These are phyloP conservation scores for Ceratocystis ficicola DNA, from an alignment of 2,329 filamentous ascomycete species.

Conservation along the genomic window DNA sequence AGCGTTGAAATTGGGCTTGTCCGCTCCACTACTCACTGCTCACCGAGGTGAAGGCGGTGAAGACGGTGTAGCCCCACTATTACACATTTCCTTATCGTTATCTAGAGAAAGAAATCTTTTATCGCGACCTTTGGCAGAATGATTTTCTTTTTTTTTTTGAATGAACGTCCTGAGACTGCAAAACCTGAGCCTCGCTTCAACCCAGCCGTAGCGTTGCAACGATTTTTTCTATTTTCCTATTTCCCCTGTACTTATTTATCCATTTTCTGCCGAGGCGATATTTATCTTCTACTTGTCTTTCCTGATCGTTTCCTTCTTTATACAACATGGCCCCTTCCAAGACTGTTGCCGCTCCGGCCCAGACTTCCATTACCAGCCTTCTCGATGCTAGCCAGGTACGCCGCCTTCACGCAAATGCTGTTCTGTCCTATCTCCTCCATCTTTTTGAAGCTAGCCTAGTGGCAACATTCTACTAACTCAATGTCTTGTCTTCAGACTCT, in stretches of 20 bases:
- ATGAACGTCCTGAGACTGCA: not conserved
- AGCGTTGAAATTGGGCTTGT: not conserved
- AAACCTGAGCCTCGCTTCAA: conserved; percentile 4
- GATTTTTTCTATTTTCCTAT: conserved; percentile 3
- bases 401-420: not conserved
- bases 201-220: not conserved
- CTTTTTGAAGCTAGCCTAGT: not conserved
- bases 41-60: conserved; percentile 16
- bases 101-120: conserved; percentile 22
- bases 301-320: conserved; percentile 4
- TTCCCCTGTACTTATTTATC: not conserved
- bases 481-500: conserved; percentile 35
- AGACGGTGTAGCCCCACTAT: conserved; percentile 14
- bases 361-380: conserved; percentile 7
- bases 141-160: conserved; percentile 19
- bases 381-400: conserved; percentile 18
- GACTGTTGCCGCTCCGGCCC: conserved; percentile 17
- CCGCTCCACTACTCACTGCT: not conserved
- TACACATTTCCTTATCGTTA: conserved; percentile 19
- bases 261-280: not conserved
- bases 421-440: not conserved
- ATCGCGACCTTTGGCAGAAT: conserved; percentile 17
- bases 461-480: conserved; percentile 1
- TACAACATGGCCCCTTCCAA: conserved; percentile 19
- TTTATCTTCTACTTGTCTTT: not conserved